Conservation (phyloP, 768 basidiomycete genomes). For the Suillus alpinus region DNA sequence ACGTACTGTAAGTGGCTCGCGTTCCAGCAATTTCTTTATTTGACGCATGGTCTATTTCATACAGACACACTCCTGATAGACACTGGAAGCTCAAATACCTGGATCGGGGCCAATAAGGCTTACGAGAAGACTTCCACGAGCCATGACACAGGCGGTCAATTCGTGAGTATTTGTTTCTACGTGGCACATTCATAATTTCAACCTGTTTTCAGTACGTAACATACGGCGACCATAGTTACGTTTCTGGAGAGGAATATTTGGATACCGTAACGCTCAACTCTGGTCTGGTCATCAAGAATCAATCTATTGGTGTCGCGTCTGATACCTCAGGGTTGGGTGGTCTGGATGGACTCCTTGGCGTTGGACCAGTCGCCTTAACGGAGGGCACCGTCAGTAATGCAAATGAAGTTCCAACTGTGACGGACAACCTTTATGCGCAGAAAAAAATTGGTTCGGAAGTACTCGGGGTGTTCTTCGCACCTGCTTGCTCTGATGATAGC, state of each 20-base stretch:
- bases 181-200: not conserved
- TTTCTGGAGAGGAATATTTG: slow-evolving; percentile 16
- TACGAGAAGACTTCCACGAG: slow-evolving; percentile 44
- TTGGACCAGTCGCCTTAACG: no score
- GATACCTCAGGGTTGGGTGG: slow-evolving; percentile 16
- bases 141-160: slow-evolving; percentile 31
- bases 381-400: no score
- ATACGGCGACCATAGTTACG: slow-evolving; percentile 11
- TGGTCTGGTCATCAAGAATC: slow-evolving; percentile 19
- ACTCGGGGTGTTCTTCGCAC: no score
- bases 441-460: no score
- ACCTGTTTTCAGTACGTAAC: not conserved
- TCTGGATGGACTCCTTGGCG: no score
- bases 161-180: slow-evolving; percentile 17
- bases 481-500: no score
- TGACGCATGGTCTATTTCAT: not conserved
- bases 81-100: slow-evolving; percentile 44
- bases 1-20: slow-evolving; percentile 9
- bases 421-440: no score
- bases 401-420: no score
- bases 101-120: slow-evolving; percentile 47
- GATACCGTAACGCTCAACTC: slow-evolving; percentile 14
- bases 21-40: no score
- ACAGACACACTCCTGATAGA: slow-evolving; percentile 14
- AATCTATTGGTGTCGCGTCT: slow-evolving; percentile 33